phyloP scores from a whole-genome alignment of 2,329 filamentous ascomycete species.

The Trichoderma harzianum region DNA sequence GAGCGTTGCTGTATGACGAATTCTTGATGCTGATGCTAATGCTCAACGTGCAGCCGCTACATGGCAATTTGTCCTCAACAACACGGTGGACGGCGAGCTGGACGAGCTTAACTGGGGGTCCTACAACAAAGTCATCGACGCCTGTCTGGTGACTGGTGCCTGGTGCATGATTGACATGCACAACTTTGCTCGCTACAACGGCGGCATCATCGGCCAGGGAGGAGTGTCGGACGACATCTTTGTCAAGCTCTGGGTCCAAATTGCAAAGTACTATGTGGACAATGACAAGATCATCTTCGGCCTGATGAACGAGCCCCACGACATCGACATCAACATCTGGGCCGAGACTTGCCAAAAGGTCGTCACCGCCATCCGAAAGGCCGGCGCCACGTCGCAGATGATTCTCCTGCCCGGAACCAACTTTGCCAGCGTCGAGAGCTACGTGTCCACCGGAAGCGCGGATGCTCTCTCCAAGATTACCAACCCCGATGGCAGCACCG shows the following conservation, averaged over 20 bases:
- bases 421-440: slow-evolving; percentile 50
- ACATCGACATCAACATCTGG: slow-evolving; percentile 56
- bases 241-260: slow-evolving; percentile 53
- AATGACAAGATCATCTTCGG: slow-evolving; percentile 55
- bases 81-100: slow-evolving; percentile 48
- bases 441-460: slow-evolving; percentile 48
- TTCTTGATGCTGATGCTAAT: neutral
- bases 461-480: slow-evolving; percentile 50
- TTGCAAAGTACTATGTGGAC: slow-evolving; percentile 57
- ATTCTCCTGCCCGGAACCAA: slow-evolving; percentile 60
- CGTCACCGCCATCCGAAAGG: slow-evolving; percentile 62
- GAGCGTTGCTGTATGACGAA: slow-evolving; percentile 19
- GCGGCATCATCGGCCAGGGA: slow-evolving; percentile 61
- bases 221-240: slow-evolving; percentile 59
- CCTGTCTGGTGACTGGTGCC: slow-evolving; percentile 54
- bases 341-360: slow-evolving; percentile 57
- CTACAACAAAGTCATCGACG: slow-evolving; percentile 55
- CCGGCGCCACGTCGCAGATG: slow-evolving; percentile 61
- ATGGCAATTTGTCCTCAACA: slow-evolving; percentile 60
- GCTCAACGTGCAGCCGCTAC: slow-evolving; percentile 32
- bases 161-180: slow-evolving; percentile 59
- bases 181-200: slow-evolving; percentile 60
- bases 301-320: slow-evolving; percentile 69
- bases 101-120: slow-evolving; percentile 45
- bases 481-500: slow-evolving; percentile 57